phyloP scores from a whole-genome alignment of 495 filamentous ascomycete species.

The Parmelia sp. region DNA sequence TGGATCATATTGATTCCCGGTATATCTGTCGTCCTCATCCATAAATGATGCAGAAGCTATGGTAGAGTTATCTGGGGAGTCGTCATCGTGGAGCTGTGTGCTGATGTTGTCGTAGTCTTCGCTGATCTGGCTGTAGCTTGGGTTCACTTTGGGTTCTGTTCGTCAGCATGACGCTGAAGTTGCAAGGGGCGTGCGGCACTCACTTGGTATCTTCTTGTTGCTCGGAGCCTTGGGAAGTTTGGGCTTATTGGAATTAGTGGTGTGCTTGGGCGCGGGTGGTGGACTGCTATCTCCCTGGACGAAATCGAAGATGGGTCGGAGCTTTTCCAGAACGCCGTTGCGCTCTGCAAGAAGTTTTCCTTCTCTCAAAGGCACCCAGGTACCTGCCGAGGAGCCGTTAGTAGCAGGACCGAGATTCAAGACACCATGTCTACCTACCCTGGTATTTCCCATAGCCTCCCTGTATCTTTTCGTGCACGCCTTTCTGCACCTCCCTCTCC shows the following conservation, averaged over 20 bases:
- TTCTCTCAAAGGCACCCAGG: slow-evolving; percentile 87
- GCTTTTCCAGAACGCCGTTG: slow-evolving; percentile 74
- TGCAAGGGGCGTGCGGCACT: neutral
- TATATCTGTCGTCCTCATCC: slow-evolving; percentile 68
- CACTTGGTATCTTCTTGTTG: slow-evolving; percentile 40
- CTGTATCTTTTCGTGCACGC: slow-evolving; percentile 93
- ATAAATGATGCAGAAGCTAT: slow-evolving; percentile 75
- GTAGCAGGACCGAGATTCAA: neutral
- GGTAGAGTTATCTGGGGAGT: slow-evolving; percentile 72
- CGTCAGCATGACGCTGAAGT: slow-evolving; percentile 15
- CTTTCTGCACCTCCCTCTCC: slow-evolving; percentile 94
- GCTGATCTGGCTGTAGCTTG: slow-evolving; percentile 30
- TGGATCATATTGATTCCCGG: slow-evolving; percentile 55
- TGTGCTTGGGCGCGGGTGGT: slow-evolving; percentile 88
- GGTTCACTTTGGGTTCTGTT: slow-evolving; percentile 23
- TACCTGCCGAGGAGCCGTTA: slow-evolving; percentile 50
- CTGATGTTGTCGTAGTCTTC: slow-evolving; percentile 51
- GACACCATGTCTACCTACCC: slow-evolving; percentile 43
- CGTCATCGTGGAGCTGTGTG: slow-evolving; percentile 65
- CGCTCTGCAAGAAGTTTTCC: slow-evolving; percentile 75
- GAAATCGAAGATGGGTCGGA: slow-evolving; percentile 85
- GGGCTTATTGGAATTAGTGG: slow-evolving; percentile 62
- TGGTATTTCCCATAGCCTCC: slow-evolving; percentile 99
- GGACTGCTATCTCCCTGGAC: slow-evolving; percentile 78
- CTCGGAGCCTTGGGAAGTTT: slow-evolving; percentile 49